phyloP scores from a whole-genome alignment of 2,329 filamentous ascomycete species.

The Xylariaceae sp. region DNA sequence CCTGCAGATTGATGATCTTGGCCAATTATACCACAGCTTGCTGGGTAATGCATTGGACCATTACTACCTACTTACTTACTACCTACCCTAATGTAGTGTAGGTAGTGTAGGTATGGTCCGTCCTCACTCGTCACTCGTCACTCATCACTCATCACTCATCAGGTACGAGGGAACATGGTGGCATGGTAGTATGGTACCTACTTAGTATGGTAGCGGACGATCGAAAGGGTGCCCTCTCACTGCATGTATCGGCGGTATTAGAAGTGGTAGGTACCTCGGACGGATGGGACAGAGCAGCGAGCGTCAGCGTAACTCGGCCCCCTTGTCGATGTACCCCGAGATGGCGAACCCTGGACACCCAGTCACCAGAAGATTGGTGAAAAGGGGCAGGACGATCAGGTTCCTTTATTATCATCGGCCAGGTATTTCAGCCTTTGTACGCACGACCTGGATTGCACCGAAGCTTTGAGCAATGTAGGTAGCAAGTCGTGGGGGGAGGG shows the following conservation, averaged over 20 bases:
- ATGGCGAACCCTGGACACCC: slow-evolving; percentile 6
- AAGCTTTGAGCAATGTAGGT: too few relatives aligned
- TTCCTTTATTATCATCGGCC: neutral
- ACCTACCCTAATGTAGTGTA: too few relatives aligned
- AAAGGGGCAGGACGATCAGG: slow-evolving; percentile 7
- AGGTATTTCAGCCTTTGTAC: neutral
- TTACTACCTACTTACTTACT: too few relatives aligned
- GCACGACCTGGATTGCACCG: too few relatives aligned
- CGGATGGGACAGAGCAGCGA: neutral
- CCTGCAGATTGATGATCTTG: neutral
- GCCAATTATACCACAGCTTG: slow-evolving; percentile 6
- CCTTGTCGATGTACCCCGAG: slow-evolving; percentile 6
- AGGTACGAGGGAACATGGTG: too few relatives aligned
- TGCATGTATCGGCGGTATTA: slow-evolving; percentile 5
- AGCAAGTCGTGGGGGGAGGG: too few relatives aligned
- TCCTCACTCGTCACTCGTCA: too few relatives aligned
- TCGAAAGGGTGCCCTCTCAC: slow-evolving; percentile 10
- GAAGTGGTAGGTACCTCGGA: slow-evolving; percentile 2
- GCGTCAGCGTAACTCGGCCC: slow-evolving; percentile 5
- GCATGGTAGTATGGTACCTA: too few relatives aligned
- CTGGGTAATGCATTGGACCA: too few relatives aligned
- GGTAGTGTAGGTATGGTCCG: too few relatives aligned
- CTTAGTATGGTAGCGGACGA: too few relatives aligned
- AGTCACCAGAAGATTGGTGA: neutral
- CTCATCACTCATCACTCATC: too few relatives aligned